A percentile compares a stretch with the other conserved stretches of the same genome.
phyloP scores from a whole-genome alignment of 1,284 basidiomycete species.

The Microbotryum scabiosae region DNA sequence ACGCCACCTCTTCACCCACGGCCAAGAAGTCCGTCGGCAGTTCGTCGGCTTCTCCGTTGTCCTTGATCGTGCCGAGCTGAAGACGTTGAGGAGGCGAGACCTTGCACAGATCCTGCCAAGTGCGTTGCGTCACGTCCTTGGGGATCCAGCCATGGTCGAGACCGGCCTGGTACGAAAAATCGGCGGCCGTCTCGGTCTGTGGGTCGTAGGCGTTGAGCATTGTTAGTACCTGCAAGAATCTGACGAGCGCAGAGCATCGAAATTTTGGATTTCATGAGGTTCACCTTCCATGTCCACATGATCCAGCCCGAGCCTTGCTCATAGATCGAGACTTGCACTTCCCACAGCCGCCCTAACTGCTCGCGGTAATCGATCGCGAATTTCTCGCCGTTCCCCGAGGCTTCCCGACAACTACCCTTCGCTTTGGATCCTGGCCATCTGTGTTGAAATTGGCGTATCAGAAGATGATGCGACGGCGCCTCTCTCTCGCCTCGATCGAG shows the following conservation, averaged over 20 bases:
- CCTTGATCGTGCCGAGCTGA: too few relatives aligned
- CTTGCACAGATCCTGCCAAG: too few relatives aligned
- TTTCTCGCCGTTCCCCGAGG: conserved; percentile 59
- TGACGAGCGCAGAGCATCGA: too few relatives aligned
- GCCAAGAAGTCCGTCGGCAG: too few relatives aligned
- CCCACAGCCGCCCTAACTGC: conserved; percentile 73
- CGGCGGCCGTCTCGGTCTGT: conserved; percentile 44
- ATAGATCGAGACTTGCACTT: conserved; percentile 53
- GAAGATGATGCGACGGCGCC: too few relatives aligned
- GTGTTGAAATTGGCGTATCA: not conserved
- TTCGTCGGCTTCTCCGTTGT: too few relatives aligned
- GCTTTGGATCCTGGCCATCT: conserved; percentile 24
- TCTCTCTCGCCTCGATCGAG: too few relatives aligned
- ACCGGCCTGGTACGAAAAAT: conserved; percentile 50
- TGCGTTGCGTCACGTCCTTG: conserved; percentile 46
- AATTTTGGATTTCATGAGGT: conserved; percentile 1
- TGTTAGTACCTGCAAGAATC: not conserved
- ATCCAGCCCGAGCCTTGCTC: conserved; percentile 57
- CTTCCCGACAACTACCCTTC: conserved; percentile 62
- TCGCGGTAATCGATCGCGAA: conserved; percentile 75
- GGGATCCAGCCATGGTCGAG: conserved; percentile 78
- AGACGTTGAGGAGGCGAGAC: too few relatives aligned
- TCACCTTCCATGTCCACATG: conserved; percentile 77
- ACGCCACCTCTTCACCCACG: too few relatives aligned
- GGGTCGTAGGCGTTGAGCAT: not conserved